Percentiles rank a stretch among this genome's conserved stretches.
Conservation (phyloP, 2,329 filamentous ascomycete genomes). For the Claviceps paspali region DNA sequence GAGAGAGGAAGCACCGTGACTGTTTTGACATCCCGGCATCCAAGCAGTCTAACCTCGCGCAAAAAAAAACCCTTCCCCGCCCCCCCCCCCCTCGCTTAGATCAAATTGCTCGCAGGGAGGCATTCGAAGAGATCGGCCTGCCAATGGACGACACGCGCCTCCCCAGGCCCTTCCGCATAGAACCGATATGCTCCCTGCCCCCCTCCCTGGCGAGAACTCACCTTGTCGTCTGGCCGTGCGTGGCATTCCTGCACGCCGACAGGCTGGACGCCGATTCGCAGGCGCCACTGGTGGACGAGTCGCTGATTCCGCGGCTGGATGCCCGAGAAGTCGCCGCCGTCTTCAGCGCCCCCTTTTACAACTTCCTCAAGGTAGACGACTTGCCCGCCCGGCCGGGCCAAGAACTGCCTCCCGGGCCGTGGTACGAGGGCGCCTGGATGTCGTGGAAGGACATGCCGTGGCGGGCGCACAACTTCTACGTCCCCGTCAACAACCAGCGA, state of each 20-base stretch:
- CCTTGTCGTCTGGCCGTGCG: slow-evolving; percentile 59
- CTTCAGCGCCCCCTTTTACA: slow-evolving; percentile 77
- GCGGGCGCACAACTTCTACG: slow-evolving; percentile 83
- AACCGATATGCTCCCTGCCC: slow-evolving; percentile 76
- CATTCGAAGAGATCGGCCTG: slow-evolving; percentile 84
- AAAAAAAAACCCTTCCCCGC: too few species aligned
- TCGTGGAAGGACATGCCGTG: slow-evolving; percentile 66
- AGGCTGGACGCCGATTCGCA: slow-evolving; percentile 15
- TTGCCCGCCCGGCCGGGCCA: slow-evolving; percentile 27
- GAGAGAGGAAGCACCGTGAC: too few species aligned
- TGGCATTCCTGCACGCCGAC: slow-evolving; percentile 59
- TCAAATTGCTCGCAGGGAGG: slow-evolving; percentile 77
- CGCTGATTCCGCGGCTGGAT: slow-evolving; percentile 66
- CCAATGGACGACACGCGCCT: slow-evolving; percentile 54
- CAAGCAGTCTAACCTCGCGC: too few species aligned
- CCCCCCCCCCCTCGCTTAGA: slow-evolving; percentile 38
- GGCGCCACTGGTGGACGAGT: slow-evolving; percentile 43
- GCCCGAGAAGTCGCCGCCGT: slow-evolving; percentile 86
- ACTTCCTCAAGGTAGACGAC: slow-evolving; percentile 55
- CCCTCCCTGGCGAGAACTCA: slow-evolving; percentile 59
- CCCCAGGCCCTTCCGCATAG: slow-evolving; percentile 64
- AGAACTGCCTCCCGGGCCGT: slow-evolving; percentile 39
- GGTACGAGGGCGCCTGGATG: slow-evolving; percentile 78
- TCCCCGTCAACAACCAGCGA: slow-evolving; percentile 57
- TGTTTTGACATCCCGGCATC: too few species aligned